phyloP scores from a whole-genome alignment of 2,329 filamentous ascomycete species.

The Ophiostoma pallidulum region DNA sequence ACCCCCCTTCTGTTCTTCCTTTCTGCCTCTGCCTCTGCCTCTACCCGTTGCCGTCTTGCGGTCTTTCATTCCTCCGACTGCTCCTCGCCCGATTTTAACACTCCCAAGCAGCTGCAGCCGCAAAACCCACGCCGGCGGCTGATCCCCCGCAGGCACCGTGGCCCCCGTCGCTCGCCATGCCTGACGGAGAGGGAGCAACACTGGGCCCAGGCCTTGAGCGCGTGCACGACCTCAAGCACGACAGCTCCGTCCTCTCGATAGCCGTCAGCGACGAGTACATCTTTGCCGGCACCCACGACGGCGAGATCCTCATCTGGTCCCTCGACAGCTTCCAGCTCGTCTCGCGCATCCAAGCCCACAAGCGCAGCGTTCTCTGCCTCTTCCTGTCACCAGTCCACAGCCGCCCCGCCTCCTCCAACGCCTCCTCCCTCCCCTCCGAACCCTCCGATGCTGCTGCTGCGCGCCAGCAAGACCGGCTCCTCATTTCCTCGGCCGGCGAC shows the following conservation, averaged over 20 bases:
- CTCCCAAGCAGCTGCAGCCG: background rate
- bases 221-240: conserved; percentile 65
- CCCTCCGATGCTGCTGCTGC: conserved; percentile 44
- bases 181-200: conserved; percentile 11
- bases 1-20: background rate
- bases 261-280: conserved; percentile 72
- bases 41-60: background rate
- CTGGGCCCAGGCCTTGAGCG: conserved; percentile 44
- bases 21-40: background rate
- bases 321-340: conserved; percentile 78
- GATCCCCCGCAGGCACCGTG: conserved; percentile 14
- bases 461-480: conserved; percentile 38
- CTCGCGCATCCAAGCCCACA: conserved; percentile 74
- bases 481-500: conserved; percentile 91
- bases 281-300: conserved; percentile 86
- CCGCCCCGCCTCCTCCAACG: conserved; percentile 42
- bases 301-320: conserved; percentile 87
- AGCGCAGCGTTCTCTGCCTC: conserved; percentile 80
- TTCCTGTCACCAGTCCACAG: conserved; percentile 63
- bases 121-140: conserved; percentile 14
- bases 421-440: conserved; percentile 37
- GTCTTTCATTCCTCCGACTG: background rate
- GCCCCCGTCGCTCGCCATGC: conserved; percentile 13
- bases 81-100: no score
- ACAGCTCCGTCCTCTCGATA: conserved; percentile 72